A percentile compares a stretch with the other conserved stretches of the same genome.
Evolutionary conservation across 371 early-diverging fungal genomes (phyloP).

Genomic region (Apophysomyces trapeziformis): DNA sequence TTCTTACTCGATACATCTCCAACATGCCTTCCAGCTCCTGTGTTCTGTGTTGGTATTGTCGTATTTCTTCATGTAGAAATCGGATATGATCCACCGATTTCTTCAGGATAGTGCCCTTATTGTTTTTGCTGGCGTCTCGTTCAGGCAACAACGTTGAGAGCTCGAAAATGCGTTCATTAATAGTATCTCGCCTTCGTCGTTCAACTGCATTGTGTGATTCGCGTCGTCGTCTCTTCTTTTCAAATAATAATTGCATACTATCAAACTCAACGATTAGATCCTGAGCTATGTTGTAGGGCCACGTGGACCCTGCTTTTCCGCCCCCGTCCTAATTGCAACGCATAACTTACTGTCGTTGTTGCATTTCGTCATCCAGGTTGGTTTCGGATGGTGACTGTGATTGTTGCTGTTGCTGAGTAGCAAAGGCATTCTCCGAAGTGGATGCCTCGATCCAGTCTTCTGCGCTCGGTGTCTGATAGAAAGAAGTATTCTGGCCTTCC

Average conservation of each 20-base stretch:
- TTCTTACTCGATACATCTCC: constrained; percentile 29
- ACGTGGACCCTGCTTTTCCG: constrained; percentile 12
- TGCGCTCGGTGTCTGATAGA: constrained; percentile 9
- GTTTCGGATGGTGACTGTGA: constrained; percentile 15
- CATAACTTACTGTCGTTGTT: constrained; percentile 38
- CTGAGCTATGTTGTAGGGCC: constrained; percentile 11
- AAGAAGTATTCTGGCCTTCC: constrained; percentile 15
- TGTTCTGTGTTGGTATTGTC: constrained; percentile 61
- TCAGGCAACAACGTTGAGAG: constrained; percentile 51
- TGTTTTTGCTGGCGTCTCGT: constrained; percentile 62
- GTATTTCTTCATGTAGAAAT: constrained; percentile 60
- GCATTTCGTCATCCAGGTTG: constrained; percentile 30
- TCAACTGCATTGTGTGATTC: constrained; percentile 71
- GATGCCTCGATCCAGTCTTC: constrained; percentile 8
- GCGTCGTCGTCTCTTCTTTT: constrained; percentile 40
- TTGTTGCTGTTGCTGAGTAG: constrained; percentile 17
- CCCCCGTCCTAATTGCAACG: constrained; percentile 23
- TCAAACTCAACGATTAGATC: not conserved
- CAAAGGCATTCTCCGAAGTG: constrained; percentile 7
- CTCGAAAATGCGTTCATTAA: constrained; percentile 91
- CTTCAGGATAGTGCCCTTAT: constrained; percentile 82
- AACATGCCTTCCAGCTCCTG: constrained; percentile 67
- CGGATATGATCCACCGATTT: constrained; percentile 90
- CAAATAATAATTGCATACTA: constrained; percentile 40
- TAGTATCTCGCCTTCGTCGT: constrained; percentile 91